A percentile compares a stretch with the other conserved stretches of the same genome.
Conservation (phyloP, 805 yeast species). For the Kurtzmaniella fragi region DNA sequence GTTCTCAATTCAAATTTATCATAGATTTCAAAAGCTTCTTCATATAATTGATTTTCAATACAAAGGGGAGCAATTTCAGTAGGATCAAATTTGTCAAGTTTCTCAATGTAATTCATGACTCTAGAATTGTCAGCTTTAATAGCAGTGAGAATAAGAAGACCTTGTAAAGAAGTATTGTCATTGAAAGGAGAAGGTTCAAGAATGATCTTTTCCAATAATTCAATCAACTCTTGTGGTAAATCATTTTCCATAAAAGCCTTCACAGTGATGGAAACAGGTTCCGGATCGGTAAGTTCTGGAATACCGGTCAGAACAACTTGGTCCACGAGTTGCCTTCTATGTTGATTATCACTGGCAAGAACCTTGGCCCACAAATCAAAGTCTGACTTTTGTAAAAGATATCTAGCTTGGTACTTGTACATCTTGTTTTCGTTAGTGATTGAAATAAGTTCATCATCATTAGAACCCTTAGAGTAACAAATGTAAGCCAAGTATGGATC, state of each 20-base stretch:
- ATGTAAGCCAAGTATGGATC: constrained; percentile 98
- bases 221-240: constrained; percentile 87
- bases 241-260: constrained; percentile 96
- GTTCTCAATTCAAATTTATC: constrained; percentile 72
- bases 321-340: constrained; percentile 88
- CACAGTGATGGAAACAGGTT: constrained; percentile 88
- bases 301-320: constrained; percentile 95
- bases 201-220: constrained; percentile 90
- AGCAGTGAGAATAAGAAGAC: constrained; percentile 87
- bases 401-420: constrained; percentile 99
- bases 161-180: constrained; percentile 93
- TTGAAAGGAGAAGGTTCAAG: constrained; percentile 96
- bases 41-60: constrained; percentile 80
- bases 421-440: constrained; percentile 96
- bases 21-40: constrained; percentile 92
- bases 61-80: constrained; percentile 90
- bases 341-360: constrained; percentile 66
- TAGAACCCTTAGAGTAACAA: constrained; percentile 92
- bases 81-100: constrained; percentile 86
- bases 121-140: constrained; percentile 89
- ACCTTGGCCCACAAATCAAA: constrained; percentile 77
- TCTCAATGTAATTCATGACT: constrained; percentile 79
- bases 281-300: constrained; percentile 89
- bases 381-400: constrained; percentile 85
- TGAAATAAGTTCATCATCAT: constrained; percentile 81